A percentile compares a stretch with the other conserved stretches of the same genome.
Conservation (phyloP, 2,329 filamentous ascomycete species). For the Colletotrichum godetiae region DNA sequence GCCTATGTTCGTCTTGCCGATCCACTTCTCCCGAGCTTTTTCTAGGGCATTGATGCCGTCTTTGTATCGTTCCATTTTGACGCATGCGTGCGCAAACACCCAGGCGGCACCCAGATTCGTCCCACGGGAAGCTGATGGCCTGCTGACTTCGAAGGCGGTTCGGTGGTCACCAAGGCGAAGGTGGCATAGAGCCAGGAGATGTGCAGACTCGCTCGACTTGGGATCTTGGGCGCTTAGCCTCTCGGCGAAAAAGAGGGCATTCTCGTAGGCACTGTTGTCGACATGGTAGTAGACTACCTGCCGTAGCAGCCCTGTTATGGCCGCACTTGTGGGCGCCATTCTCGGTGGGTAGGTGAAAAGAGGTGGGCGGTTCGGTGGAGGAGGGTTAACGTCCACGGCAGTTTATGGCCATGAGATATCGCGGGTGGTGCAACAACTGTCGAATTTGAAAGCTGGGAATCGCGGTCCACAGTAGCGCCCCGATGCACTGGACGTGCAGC, state of each 20-base stretch:
- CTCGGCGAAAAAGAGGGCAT: conserved; percentile 93
- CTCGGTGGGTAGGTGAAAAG: conserved; percentile 31
- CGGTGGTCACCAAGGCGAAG: conserved; percentile 84
- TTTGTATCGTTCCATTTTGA: conserved; percentile 80
- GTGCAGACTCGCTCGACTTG: conserved; percentile 81
- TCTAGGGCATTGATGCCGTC: conserved; percentile 89
- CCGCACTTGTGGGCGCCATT: conserved; percentile 66
- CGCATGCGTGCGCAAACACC: conserved; percentile 89
- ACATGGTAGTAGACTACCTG: conserved; percentile 77
- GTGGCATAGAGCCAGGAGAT: conserved; percentile 87
- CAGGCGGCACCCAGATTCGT: conserved; percentile 88
- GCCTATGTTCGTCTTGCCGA: conserved; percentile 80
- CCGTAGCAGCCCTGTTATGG: conserved; percentile 64
- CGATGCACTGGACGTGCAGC: conserved; percentile 11
- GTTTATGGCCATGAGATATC: conserved; percentile 32
- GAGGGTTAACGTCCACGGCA: conserved; percentile 31
- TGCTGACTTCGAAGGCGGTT: conserved; percentile 86
- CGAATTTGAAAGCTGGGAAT: conserved; percentile 11
- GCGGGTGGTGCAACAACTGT: conserved; percentile 4
- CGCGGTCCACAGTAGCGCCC: conserved; percentile 6
- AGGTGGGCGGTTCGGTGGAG: conserved; percentile 14
- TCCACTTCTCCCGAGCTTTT: conserved; percentile 82
- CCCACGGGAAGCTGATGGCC: conserved; percentile 76
- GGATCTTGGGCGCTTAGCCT: conserved; percentile 87
- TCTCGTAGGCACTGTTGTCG: conserved; percentile 89